phyloP scores from a whole-genome alignment of 805 yeast genomes.

The Schizosaccharomyces octosporus region DNA sequence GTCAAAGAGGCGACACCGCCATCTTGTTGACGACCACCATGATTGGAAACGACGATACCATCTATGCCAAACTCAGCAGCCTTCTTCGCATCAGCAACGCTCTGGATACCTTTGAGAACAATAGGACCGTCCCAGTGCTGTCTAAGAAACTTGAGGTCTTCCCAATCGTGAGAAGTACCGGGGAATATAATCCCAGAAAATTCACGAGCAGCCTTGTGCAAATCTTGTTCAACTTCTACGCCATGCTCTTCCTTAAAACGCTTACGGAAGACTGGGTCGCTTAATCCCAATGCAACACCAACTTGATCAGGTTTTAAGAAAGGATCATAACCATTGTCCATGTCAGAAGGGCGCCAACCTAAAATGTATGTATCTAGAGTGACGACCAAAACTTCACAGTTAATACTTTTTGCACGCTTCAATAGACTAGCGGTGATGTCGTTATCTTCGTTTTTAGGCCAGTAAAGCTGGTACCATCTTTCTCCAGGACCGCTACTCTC shows the following conservation, averaged over 20 bases:
- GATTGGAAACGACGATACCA: constrained; percentile 53
- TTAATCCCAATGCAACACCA: constrained; percentile 11
- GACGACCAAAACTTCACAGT: constrained; percentile 8
- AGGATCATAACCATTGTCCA: constrained; percentile 11
- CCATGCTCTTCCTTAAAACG: constrained; percentile 8
- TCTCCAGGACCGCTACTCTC: constrained; percentile 6
- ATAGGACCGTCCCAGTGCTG: constrained; percentile 9
- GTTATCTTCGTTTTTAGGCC: constrained; percentile 7
- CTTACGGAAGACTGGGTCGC: constrained; percentile 11
- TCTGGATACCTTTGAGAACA: constrained; percentile 46
- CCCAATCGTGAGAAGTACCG: constrained; percentile 7
- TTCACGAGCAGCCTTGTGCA: constrained; percentile 1
- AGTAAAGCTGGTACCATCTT: constrained; percentile 9
- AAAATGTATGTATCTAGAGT: constrained; percentile 8
- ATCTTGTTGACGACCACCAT: constrained; percentile 48
- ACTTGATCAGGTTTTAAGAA: constrained; percentile 8
- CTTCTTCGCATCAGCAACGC: constrained; percentile 37
- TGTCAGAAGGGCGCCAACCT: constrained; percentile 12
- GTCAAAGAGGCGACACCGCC: constrained; percentile 37
- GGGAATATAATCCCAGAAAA: constrained; percentile 34
- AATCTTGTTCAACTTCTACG: not conserved
- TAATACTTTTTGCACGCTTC: constrained; percentile 6
- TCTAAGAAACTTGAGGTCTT: constrained; percentile 6
- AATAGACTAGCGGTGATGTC: constrained; percentile 6
- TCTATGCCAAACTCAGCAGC: constrained; percentile 41